Conservation (phyloP, 176 grass and related monocot species). For the Calamus simplicifolius region DNA sequence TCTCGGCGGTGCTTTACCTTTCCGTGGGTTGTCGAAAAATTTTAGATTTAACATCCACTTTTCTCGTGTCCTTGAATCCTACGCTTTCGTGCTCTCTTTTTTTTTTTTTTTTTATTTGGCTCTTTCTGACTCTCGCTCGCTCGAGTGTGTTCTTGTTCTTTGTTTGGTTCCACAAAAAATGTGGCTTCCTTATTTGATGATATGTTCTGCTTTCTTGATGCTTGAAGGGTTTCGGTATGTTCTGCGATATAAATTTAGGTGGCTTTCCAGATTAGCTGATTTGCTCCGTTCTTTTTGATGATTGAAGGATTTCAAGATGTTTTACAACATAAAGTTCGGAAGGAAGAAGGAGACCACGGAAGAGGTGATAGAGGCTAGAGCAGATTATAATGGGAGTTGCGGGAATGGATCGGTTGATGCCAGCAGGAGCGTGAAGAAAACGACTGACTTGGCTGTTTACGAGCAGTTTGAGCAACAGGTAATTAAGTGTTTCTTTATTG, state of each 20-base stretch:
- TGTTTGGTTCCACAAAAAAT: not conserved
- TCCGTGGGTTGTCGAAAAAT: too few species aligned
- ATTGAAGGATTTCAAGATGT: conserved; percentile 47
- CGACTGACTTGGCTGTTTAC: conserved; percentile 46
- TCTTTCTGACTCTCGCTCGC: too few species aligned
- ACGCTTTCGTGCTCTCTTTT: not conserved
- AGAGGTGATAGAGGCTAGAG: not conserved
- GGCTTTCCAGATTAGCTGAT: too few species aligned
- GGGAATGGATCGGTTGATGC: not conserved
- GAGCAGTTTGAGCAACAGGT: conserved; percentile 59
- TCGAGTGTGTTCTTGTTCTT: not conserved
- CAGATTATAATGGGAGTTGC: conserved; percentile 6
- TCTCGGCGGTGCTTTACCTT: too few species aligned
- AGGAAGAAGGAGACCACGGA: conserved; percentile 25
- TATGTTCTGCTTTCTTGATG: conserved; percentile 3
- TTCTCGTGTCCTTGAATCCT: too few species aligned
- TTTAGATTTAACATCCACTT: too few species aligned
- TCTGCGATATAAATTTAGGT: conserved; percentile 31
- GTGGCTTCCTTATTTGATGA: not conserved
- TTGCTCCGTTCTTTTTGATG: too few species aligned
- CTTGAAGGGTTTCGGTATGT: conserved; percentile 41
- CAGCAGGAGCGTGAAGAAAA: conserved; percentile 7
- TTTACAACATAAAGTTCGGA: conserved; percentile 47
- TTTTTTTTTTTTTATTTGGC: not conserved
- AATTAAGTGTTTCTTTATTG: conserved; percentile 3